Conservation (phyloP, 768 basidiomycete genomes). For the Psilocybe tampanensis region DNA sequence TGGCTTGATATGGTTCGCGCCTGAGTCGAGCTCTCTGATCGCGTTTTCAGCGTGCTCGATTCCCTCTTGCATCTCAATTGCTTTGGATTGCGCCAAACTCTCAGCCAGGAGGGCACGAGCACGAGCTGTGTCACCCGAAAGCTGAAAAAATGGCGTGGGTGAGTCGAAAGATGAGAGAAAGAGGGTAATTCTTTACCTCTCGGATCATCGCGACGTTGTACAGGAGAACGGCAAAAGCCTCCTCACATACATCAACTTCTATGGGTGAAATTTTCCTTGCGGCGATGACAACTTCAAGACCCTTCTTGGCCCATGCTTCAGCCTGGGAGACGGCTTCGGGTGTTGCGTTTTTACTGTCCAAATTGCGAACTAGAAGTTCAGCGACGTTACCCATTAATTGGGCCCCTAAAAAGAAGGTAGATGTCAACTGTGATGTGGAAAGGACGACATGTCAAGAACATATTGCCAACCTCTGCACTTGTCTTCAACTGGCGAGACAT, state of each 20-base stretch:
- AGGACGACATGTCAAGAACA: not conserved
- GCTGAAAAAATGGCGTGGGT: conserved; percentile 24
- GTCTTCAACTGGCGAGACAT: conserved; percentile 43
- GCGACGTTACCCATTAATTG: conserved; percentile 50
- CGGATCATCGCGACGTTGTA: conserved; percentile 63
- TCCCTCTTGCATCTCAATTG: conserved; percentile 37
- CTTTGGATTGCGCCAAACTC: conserved; percentile 38
- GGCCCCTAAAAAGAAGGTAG: conserved; percentile 32
- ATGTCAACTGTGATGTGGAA: not conserved
- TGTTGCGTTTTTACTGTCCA: conserved; percentile 19
- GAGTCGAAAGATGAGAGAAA: not conserved
- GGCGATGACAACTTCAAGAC: conserved; percentile 32
- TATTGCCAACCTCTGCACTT: conserved; percentile 62
- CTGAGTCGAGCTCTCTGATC: conserved; percentile 19
- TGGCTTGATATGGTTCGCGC: conserved; percentile 6
- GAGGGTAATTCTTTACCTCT: conserved; percentile 33
- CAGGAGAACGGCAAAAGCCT: conserved; percentile 56
- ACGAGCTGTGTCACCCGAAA: conserved; percentile 37
- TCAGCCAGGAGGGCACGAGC: conserved; percentile 34
- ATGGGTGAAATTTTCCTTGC: conserved; percentile 25
- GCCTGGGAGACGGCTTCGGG: conserved; percentile 45
- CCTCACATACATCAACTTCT: conserved; percentile 47
- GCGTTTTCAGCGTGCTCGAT: conserved; percentile 33
- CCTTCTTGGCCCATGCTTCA: conserved; percentile 62
- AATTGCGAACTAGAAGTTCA: conserved; percentile 41